These are phyloP conservation scores for Tetradesmus obliquus DNA, from an alignment of 139 green algal species.

Conservation along the genomic window DNA sequence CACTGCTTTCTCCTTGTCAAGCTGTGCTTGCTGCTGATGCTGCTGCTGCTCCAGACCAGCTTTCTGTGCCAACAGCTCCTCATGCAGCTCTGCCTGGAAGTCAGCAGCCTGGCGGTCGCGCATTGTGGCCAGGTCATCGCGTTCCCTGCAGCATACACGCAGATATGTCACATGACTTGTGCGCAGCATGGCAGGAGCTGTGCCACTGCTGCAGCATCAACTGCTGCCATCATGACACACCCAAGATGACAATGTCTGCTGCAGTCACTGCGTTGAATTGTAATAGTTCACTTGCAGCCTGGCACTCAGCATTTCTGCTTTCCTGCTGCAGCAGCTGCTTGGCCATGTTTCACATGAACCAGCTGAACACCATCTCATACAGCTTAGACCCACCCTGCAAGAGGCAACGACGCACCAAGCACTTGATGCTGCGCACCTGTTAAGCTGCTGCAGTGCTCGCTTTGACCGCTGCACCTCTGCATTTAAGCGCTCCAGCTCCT, in stretches of 20 bases:
- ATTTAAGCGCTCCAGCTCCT: slow-evolving; percentile 47
- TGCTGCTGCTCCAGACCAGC: neutral
- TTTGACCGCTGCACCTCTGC: slow-evolving; percentile 19
- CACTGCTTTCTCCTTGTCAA: slow-evolving; percentile 41
- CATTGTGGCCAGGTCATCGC: neutral
- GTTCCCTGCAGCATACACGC: slow-evolving; percentile 2
- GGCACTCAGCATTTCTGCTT: neutral
- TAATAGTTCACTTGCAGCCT: neutral
- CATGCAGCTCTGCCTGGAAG: slow-evolving; percentile 19
- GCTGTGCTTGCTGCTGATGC: slow-evolving; percentile 6
- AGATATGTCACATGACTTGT: neutral
- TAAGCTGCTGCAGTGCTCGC: slow-evolving; percentile 18
- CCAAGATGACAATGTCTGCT: neutral
- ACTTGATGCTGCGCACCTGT: slow-evolving; percentile 4
- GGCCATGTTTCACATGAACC: neutral
- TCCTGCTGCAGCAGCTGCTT: slow-evolving; percentile 4
- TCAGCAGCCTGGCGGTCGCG: slow-evolving; percentile 15
- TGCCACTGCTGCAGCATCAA: neutral
- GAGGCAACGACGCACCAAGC: neutral
- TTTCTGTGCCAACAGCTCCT: slow-evolving; percentile 38
- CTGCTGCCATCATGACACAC: neutral
- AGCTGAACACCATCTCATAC: neutral
- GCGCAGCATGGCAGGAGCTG: neutral
- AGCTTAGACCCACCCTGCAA: too few relatives aligned
- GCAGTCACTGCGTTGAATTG: neutral